Conservation (phyloP, 2,329 filamentous ascomycete genomes). For the Xylaria sp. region DNA sequence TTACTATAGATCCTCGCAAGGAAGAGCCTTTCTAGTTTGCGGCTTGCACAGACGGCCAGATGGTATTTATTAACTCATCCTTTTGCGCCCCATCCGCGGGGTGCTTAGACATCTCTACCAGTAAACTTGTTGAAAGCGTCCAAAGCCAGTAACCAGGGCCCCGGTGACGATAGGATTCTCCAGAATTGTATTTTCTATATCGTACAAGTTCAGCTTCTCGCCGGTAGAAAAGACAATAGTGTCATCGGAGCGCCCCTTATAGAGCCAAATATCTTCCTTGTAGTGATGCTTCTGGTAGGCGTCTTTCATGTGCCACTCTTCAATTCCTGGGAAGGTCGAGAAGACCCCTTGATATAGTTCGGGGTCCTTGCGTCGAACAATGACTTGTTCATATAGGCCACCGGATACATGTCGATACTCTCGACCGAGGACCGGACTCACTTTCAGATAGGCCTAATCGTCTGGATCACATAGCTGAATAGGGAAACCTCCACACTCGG, state of each 20-base stretch:
- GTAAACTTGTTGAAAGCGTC: slow-evolving; percentile 20
- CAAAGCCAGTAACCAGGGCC: slow-evolving; percentile 17
- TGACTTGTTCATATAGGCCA: neutral
- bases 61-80: neutral
- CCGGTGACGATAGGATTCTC: slow-evolving; percentile 18
- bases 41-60: neutral
- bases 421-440: neutral
- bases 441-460: neutral
- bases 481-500: neutral
- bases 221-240: slow-evolving; percentile 20
- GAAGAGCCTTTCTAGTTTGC: neutral
- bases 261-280: slow-evolving; percentile 21
- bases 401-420: neutral
- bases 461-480: neutral
- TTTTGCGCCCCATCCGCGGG: neutral
- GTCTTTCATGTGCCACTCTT: slow-evolving; percentile 23
- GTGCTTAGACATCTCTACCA: slow-evolving; percentile 5
- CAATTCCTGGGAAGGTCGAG: slow-evolving; percentile 47
- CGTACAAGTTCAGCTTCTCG: slow-evolving; percentile 21
- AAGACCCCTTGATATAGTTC: slow-evolving; percentile 36
- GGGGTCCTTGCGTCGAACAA: neutral
- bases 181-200: slow-evolving; percentile 21
- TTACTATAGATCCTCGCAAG: neutral
- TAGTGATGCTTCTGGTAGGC: slow-evolving; percentile 20
- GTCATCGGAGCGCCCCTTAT: slow-evolving; percentile 25